Conservation (phyloP, 1,284 basidiomycete species). For the Fomitopsis betulina region DNA sequence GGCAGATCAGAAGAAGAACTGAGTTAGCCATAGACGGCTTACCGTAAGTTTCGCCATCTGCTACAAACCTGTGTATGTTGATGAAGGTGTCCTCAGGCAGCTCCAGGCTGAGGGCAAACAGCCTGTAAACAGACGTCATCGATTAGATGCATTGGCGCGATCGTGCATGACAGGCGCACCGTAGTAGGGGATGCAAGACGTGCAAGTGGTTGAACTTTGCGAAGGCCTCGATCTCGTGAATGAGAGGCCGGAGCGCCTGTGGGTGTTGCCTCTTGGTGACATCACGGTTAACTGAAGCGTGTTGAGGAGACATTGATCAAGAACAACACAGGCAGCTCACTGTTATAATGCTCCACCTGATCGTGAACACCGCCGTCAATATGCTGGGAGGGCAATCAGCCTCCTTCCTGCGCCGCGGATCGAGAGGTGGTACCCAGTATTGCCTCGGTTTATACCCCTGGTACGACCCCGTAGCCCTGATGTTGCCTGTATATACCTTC, state of each 20-base stretch:
- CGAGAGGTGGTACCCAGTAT: constrained; percentile 40
- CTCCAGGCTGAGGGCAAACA: constrained; percentile 37
- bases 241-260: constrained; percentile 41
- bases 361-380: constrained; percentile 55
- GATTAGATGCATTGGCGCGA: neutral
- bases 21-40: neutral
- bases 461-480: constrained; percentile 47
- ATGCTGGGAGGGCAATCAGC: constrained; percentile 29
- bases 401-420: neutral
- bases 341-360: constrained; percentile 49
- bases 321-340: constrained; percentile 1
- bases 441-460: constrained; percentile 56
- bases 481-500: constrained; percentile 40
- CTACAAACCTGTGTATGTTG: constrained; percentile 25
- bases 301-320: neutral
- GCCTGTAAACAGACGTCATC: constrained; percentile 29
- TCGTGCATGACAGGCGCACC: constrained; percentile 24
- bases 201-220: constrained; percentile 45
- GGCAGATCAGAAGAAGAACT: constrained; percentile 5
- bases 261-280: constrained; percentile 42
- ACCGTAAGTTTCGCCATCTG: constrained; percentile 28
- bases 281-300: constrained; percentile 39
- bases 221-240: constrained; percentile 55
- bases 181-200: constrained; percentile 43
- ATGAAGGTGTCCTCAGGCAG: constrained; percentile 33